A percentile compares a stretch with the other conserved stretches of the same genome.
Evolutionary conservation across 2,329 filamentous ascomycete genomes (phyloP).

Genomic region (Bipolaris victoriae): DNA sequence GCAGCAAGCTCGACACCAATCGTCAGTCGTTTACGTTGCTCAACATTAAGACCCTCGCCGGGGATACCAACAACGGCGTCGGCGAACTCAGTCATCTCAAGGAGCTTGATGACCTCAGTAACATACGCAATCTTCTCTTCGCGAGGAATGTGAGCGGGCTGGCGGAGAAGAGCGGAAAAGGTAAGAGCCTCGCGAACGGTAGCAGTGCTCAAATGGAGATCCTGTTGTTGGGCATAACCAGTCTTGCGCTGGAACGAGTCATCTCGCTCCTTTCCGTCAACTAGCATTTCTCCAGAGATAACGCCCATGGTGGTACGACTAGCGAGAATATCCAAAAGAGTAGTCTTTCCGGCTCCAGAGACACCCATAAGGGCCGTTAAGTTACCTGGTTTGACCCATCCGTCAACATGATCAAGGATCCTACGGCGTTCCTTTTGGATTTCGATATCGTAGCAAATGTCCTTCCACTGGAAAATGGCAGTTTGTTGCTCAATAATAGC

Average conservation of each 20-base stretch:
- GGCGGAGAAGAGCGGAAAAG: slow-evolving; percentile 65
- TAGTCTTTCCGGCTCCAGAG: slow-evolving; percentile 40
- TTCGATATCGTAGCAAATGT: slow-evolving; percentile 64
- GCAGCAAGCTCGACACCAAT: slow-evolving; percentile 57
- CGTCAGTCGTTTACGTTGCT: slow-evolving; percentile 67
- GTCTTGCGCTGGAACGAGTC: slow-evolving; percentile 84
- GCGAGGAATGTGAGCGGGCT: slow-evolving; percentile 59
- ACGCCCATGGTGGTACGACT: slow-evolving; percentile 82
- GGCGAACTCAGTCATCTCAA: slow-evolving; percentile 65
- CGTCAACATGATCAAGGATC: slow-evolving; percentile 59
- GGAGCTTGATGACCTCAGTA: slow-evolving; percentile 62
- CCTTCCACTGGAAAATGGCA: slow-evolving; percentile 69
- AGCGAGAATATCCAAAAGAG: slow-evolving; percentile 55
- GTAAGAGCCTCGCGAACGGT: slow-evolving; percentile 66
- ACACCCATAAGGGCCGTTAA: slow-evolving; percentile 51
- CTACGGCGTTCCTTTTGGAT: slow-evolving; percentile 44
- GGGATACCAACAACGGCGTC: slow-evolving; percentile 57
- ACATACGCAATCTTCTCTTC: slow-evolving; percentile 66
- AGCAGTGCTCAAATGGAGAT: slow-evolving; percentile 62
- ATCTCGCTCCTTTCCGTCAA: slow-evolving; percentile 73
- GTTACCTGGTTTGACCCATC: slow-evolving; percentile 60
- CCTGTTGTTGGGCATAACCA: slow-evolving; percentile 58
- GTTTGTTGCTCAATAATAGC: slow-evolving; percentile 64
- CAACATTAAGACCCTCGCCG: slow-evolving; percentile 40
- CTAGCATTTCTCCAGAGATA: slow-evolving; percentile 78